These are phyloP conservation scores for Knoxdaviesia proteae DNA, from an alignment of 2,329 filamentous ascomycete species.

Conservation along the genomic window DNA sequence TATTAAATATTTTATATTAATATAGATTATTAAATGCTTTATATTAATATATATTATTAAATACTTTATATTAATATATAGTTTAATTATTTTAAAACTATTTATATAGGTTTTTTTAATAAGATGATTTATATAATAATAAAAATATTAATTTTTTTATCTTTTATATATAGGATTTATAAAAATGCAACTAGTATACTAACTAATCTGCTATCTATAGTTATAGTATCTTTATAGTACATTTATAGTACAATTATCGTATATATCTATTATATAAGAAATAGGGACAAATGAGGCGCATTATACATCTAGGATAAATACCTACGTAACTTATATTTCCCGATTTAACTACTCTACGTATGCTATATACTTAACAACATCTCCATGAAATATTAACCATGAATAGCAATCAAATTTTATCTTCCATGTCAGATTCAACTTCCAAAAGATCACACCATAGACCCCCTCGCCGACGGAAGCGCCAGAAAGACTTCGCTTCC, in stretches of 20 bases:
- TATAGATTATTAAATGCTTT: not conserved
- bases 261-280: not conserved
- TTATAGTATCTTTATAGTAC: conserved; percentile 1
- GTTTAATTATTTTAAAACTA: not conserved
- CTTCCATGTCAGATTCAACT: not conserved
- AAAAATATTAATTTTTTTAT: conserved; percentile 4
- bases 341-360: not conserved
- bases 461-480: too few relatives aligned
- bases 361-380: not conserved
- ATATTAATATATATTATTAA: conserved; percentile 1
- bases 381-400: not conserved
- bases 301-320: not conserved
- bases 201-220: conserved; percentile 2
- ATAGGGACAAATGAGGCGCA: not conserved
- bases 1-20: conserved; percentile 1
- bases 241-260: conserved; percentile 1
- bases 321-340: not conserved
- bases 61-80: conserved; percentile 1
- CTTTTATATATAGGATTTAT: conserved; percentile 1
- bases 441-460: too few relatives aligned
- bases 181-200: conserved; percentile 2
- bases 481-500: too few relatives aligned
- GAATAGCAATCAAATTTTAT: not conserved
- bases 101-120: not conserved
- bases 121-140: conserved; percentile 1